A percentile compares a stretch with the other conserved stretches of the same genome.
phyloP scores from a whole-genome alignment of 345 rosid genomes.

The Litchi chinensis region DNA sequence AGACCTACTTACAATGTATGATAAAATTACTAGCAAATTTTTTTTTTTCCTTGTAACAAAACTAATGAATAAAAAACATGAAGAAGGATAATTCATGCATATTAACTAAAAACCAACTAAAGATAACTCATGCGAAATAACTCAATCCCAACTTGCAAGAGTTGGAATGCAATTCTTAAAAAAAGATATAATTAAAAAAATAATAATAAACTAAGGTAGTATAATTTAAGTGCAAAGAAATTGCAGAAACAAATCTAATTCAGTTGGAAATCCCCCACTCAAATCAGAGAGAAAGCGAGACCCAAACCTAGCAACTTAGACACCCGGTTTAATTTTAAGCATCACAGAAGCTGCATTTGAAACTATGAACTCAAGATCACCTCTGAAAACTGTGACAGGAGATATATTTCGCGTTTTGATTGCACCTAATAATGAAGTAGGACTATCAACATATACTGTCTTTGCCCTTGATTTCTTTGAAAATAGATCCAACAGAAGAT shows the following conservation, averaged over 20 bases:
- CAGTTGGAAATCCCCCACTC: neutral
- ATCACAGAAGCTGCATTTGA: neutral
- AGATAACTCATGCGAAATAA: neutral
- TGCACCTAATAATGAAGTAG: constrained; percentile 80
- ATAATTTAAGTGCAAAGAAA: neutral
- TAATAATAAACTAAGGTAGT: neutral
- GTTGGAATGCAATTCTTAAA: neutral
- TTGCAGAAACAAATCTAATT: neutral
- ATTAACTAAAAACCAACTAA: neutral
- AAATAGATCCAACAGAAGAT: constrained; percentile 63
- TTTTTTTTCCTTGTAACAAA: neutral
- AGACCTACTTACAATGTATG: constrained; percentile 49
- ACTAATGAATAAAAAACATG: neutral
- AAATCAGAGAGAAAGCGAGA: neutral
- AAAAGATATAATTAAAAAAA: too few species aligned
- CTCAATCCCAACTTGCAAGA: neutral
- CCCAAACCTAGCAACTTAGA: neutral
- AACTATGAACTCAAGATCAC: constrained; percentile 55
- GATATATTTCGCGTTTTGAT: constrained; percentile 67
- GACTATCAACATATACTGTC: constrained; percentile 60
- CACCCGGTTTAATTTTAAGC: neutral
- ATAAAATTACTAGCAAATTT: neutral
- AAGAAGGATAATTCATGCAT: neutral
- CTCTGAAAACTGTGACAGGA: constrained; percentile 86
- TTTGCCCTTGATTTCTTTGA: constrained; percentile 55